phyloP scores from a whole-genome alignment of 495 filamentous ascomycete genomes.

The Penicillium bialowiezense region DNA sequence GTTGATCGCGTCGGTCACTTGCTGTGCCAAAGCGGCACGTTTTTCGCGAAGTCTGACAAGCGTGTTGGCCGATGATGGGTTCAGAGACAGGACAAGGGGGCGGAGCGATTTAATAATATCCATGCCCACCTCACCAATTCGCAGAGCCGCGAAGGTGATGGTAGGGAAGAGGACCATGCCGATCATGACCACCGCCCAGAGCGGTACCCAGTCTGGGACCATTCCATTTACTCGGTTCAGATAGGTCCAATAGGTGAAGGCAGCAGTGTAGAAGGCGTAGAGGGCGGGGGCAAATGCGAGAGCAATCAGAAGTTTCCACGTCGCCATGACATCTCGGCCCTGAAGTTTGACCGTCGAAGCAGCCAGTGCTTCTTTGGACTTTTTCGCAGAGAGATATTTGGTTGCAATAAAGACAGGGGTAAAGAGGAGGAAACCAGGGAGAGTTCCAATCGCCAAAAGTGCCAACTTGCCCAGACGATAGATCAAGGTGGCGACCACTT shows the following conservation, averaged over 20 bases:
- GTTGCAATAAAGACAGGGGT: constrained; percentile 85
- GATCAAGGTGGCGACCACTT: constrained; percentile 71
- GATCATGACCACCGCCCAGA: constrained; percentile 69
- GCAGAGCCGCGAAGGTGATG: constrained; percentile 89
- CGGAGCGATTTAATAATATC: constrained; percentile 94
- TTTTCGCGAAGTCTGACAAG: constrained; percentile 73
- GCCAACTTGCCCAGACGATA: constrained; percentile 77
- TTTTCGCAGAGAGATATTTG: constrained; percentile 85
- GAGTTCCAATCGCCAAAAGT: constrained; percentile 72
- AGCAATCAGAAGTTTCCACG: constrained; percentile 95
- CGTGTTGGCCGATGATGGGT: constrained; percentile 78
- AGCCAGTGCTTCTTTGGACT: constrained; percentile 86
- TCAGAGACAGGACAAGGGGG: constrained; percentile 84
- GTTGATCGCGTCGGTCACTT: constrained; percentile 91
- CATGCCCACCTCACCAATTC: constrained; percentile 96
- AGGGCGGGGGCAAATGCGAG: constrained; percentile 83
- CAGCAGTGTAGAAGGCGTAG: constrained; percentile 74
- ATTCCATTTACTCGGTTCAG: constrained; percentile 75
- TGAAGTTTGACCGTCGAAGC: constrained; percentile 93
- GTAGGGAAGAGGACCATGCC: constrained; percentile 79
- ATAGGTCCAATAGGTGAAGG: constrained; percentile 76
- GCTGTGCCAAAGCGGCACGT: constrained; percentile 68
- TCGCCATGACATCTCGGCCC: constrained; percentile 93
- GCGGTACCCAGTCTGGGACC: constrained; percentile 74
- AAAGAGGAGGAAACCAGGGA: constrained; percentile 87